These are phyloP conservation scores for Collybiopsis luxurians DNA, from an alignment of 768 basidiomycete species.

Conservation along the genomic window DNA sequence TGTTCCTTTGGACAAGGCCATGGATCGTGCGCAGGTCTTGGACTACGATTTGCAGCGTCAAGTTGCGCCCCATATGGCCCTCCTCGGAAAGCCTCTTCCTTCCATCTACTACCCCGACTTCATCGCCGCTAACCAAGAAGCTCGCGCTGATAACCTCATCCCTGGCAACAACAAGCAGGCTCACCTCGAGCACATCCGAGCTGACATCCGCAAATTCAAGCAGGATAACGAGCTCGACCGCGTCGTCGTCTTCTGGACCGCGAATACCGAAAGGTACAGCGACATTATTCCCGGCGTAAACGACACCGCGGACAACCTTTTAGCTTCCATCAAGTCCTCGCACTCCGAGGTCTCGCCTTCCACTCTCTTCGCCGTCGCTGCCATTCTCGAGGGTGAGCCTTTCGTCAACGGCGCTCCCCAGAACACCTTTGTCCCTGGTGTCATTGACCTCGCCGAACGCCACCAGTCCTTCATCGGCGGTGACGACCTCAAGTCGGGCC, in stretches of 20 bases:
- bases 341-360: conserved; percentile 97
- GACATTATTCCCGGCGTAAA: conserved; percentile 94
- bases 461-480: conserved; percentile 92
- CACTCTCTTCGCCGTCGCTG: conserved; percentile 91
- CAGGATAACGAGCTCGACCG: conserved; percentile 76
- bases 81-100: conserved; percentile 80
- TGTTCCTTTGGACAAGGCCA: conserved; percentile 81
- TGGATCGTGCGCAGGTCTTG: conserved; percentile 90
- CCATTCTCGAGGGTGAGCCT: conserved; percentile 92
- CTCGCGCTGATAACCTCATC: conserved; percentile 91
- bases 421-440: conserved; percentile 98
- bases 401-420: conserved; percentile 98
- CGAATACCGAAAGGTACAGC: conserved; percentile 97
- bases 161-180: conserved; percentile 83
- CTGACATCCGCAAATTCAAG: conserved; percentile 96
- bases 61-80: conserved; percentile 81
- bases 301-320: conserved; percentile 87
- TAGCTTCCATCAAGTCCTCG: conserved; percentile 76
- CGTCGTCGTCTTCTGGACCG: conserved; percentile 96
- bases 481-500: conserved; percentile 97
- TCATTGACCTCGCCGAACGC: conserved; percentile 88
- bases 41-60: conserved; percentile 98
- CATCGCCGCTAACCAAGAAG: conserved; percentile 97
- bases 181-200: conserved; percentile 89
- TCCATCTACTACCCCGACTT: conserved; percentile 98